Percentiles rank a stretch among this genome's conserved stretches.
Conservation (phyloP, 2,329 filamentous ascomycete genomes). For the Elsinoe fawcettii region DNA sequence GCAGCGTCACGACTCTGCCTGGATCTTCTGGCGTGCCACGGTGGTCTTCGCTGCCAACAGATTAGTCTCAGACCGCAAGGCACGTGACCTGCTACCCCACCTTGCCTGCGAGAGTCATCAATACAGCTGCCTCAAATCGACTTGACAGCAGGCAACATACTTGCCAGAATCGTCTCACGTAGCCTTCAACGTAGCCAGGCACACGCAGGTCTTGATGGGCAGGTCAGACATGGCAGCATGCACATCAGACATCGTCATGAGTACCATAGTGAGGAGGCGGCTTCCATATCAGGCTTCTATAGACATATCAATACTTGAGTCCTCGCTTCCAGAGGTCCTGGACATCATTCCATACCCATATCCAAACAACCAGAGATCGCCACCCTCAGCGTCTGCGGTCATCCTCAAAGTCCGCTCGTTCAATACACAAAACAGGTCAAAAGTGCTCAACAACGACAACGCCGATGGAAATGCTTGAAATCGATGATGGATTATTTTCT, state of each 20-base stretch:
- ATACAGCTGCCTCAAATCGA: background rate
- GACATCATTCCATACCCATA: constrained; percentile 61
- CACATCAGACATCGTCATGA: constrained; percentile 14
- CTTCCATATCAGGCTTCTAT: constrained; percentile 93
- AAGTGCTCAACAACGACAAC: background rate
- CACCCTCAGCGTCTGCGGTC: constrained; percentile 13
- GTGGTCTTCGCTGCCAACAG: constrained; percentile 68
- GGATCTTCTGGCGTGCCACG: constrained; percentile 81
- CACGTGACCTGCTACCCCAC: constrained; percentile 19
- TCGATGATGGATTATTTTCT: background rate
- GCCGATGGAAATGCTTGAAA: background rate
- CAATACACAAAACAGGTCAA: background rate
- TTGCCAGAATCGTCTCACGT: constrained; percentile 97
- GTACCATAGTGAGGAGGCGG: constrained; percentile 91
- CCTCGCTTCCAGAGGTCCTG: background rate
- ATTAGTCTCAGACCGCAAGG: background rate
- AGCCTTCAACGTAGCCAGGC: constrained; percentile 85
- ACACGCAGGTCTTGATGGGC: constrained; percentile 63
- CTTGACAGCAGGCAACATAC: constrained; percentile 44
- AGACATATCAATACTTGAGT: constrained; percentile 16
- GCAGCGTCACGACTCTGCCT: constrained; percentile 87
- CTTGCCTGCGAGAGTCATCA: constrained; percentile 22
- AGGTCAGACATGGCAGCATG: constrained; percentile 10
- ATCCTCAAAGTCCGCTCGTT: background rate
- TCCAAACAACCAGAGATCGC: constrained; percentile 87